phyloP scores from a whole-genome alignment of 1,284 basidiomycete genomes.

The Rhodotorula sp. region DNA sequence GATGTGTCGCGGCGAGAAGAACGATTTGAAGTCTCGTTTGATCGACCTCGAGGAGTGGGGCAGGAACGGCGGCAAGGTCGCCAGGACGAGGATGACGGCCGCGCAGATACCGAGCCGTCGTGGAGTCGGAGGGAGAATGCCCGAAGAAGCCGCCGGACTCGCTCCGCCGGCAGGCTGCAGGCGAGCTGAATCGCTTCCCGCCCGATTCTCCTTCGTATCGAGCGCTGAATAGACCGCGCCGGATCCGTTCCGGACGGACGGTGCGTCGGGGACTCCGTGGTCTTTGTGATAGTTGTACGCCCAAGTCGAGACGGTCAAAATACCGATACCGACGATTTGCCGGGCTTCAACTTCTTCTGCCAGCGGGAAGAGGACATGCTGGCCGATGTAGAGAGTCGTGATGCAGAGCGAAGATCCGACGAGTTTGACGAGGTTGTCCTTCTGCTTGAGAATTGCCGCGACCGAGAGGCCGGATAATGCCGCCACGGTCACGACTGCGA shows the following conservation, averaged over 20 bases:
- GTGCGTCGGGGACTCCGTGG: not conserved
- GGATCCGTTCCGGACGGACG: not conserved
- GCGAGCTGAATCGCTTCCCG: not conserved
- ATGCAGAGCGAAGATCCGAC: constrained; percentile 16
- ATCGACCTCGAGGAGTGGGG: not conserved
- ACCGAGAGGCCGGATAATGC: constrained; percentile 10
- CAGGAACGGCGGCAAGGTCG: constrained; percentile 1
- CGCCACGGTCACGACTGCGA: constrained; percentile 5
- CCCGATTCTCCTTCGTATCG: constrained; percentile 1
- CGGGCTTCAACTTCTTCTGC: constrained; percentile 2
- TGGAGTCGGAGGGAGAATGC: not conserved
- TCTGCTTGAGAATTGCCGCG: constrained; percentile 15
- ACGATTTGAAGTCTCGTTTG: constrained; percentile 15
- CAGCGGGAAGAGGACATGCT: constrained; percentile 15
- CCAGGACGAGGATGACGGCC: not conserved
- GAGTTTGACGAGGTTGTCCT: constrained; percentile 23
- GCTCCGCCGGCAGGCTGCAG: not conserved
- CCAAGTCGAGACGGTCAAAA: constrained; percentile 22
- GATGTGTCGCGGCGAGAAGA: constrained; percentile 14
- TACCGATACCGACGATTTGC: constrained; percentile 12
- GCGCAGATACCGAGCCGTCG: not conserved
- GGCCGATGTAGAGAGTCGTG: constrained; percentile 13
- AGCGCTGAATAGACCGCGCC: constrained; percentile 7
- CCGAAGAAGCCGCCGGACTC: not conserved
- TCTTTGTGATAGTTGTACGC: constrained; percentile 25